Conservation (phyloP, 2,329 filamentous ascomycete species). For the Colletotrichum musicola region DNA sequence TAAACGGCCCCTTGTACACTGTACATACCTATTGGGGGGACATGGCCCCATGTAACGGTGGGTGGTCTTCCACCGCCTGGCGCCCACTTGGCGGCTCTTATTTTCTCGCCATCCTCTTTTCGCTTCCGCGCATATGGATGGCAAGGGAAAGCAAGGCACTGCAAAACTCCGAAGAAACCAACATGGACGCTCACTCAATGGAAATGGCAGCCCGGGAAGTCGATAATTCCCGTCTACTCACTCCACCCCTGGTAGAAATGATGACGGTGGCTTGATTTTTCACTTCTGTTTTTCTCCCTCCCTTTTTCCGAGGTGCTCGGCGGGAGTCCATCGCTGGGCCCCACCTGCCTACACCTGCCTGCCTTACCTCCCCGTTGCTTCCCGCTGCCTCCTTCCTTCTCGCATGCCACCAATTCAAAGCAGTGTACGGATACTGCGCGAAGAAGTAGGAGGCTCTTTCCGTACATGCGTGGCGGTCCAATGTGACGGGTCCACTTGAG, state of each 20-base stretch:
- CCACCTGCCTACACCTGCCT: too few species aligned
- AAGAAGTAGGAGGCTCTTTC: too few species aligned
- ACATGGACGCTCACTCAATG: background rate
- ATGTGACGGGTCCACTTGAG: too few species aligned
- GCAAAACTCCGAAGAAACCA: slow-evolving; percentile 1
- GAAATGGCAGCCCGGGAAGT: background rate
- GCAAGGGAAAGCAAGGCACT: background rate
- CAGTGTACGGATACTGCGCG: background rate
- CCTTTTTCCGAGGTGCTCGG: too few species aligned
- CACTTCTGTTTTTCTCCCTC: background rate
- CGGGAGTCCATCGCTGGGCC: too few species aligned
- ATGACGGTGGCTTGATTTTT: slow-evolving; percentile 14
- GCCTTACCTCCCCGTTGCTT: background rate
- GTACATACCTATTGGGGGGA: too few species aligned
- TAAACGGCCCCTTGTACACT: too few species aligned
- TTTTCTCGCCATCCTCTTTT: background rate
- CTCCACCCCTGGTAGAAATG: background rate
- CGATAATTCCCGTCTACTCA: background rate
- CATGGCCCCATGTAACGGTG: background rate
- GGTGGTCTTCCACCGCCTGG: background rate
- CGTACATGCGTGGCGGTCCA: too few species aligned
- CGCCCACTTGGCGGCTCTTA: slow-evolving; percentile 29
- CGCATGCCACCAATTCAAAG: too few species aligned
- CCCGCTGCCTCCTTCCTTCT: too few species aligned
- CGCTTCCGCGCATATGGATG: slow-evolving; percentile 3